These are phyloP conservation scores for Elaphomyces granulatus DNA, from an alignment of 495 filamentous ascomycete genomes.

Conservation along the genomic window DNA sequence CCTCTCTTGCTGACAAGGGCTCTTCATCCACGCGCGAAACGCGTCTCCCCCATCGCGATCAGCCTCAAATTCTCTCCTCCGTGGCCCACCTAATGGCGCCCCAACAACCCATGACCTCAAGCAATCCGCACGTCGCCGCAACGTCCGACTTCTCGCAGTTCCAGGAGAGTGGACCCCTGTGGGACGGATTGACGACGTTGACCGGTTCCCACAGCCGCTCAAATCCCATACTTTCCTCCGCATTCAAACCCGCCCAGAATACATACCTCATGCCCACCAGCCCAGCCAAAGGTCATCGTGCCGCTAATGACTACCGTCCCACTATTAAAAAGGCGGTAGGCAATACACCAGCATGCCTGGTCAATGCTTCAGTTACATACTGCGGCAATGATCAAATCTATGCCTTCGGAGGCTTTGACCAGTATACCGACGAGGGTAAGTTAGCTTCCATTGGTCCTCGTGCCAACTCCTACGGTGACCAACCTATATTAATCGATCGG, in stretches of 20 bases:
- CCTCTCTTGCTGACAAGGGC: background rate
- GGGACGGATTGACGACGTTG: constrained; percentile 23
- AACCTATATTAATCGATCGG: too few species aligned
- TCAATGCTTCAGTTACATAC: constrained; percentile 96
- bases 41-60: background rate
- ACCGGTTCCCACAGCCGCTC: constrained; percentile 17
- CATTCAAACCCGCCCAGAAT: constrained; percentile 13
- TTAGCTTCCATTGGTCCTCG: too few species aligned
- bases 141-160: constrained; percentile 11
- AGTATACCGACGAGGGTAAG: constrained; percentile 86
- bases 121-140: constrained; percentile 4
- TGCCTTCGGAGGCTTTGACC: constrained; percentile 97
- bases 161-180: constrained; percentile 28
- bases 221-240: constrained; percentile 16
- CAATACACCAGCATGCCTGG: constrained; percentile 81
- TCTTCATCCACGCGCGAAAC: background rate
- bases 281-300: constrained; percentile 45
- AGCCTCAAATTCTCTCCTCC: background rate
- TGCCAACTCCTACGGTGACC: too few species aligned
- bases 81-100: constrained; percentile 15
- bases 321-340: constrained; percentile 69
- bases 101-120: constrained; percentile 16
- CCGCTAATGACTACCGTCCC: constrained; percentile 59
- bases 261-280: constrained; percentile 79
- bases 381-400: constrained; percentile 93